phyloP scores from a whole-genome alignment of 805 yeast species.

The Pichia exigua region DNA sequence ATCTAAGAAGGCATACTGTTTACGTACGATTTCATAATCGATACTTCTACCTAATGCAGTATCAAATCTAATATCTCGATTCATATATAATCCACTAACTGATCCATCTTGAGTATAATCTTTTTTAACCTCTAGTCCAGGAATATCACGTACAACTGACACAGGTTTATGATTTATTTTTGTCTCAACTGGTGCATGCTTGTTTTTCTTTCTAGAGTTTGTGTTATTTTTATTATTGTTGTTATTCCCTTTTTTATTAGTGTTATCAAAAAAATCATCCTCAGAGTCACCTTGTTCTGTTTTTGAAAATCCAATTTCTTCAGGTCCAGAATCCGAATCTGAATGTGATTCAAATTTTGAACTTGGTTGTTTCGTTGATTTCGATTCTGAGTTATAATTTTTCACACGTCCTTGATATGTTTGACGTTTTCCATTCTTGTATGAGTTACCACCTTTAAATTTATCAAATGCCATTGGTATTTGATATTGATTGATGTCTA shows the following conservation, averaged over 20 bases:
- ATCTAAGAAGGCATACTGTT: slow-evolving; percentile 78
- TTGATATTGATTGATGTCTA: not conserved
- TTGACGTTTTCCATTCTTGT: not conserved
- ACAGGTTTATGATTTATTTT: slow-evolving; percentile 64
- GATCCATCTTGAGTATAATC: slow-evolving; percentile 1
- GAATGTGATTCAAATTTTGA: slow-evolving; percentile 8
- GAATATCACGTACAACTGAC: slow-evolving; percentile 62
- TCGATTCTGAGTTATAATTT: not conserved
- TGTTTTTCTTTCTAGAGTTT: slow-evolving; percentile 35
- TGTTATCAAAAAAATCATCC: slow-evolving; percentile 35
- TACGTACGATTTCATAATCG: slow-evolving; percentile 56
- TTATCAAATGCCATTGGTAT: not conserved
- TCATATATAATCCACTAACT: slow-evolving; percentile 5
- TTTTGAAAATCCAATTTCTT: slow-evolving; percentile 16
- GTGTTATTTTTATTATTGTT: slow-evolving; percentile 7
- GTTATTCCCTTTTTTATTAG: slow-evolving; percentile 14
- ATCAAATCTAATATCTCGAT: slow-evolving; percentile 82
- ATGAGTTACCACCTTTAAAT: not conserved
- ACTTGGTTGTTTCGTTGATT: not conserved
- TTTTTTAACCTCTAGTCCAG: slow-evolving; percentile 45
- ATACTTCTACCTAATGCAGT: slow-evolving; percentile 75
- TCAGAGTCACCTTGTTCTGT: slow-evolving; percentile 9
- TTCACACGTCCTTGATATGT: not conserved
- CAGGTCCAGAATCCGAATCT: slow-evolving; percentile 18
- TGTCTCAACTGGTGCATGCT: slow-evolving; percentile 83